Conservation (phyloP, 805 yeast species). For the Maudiozyma barnettii region DNA sequence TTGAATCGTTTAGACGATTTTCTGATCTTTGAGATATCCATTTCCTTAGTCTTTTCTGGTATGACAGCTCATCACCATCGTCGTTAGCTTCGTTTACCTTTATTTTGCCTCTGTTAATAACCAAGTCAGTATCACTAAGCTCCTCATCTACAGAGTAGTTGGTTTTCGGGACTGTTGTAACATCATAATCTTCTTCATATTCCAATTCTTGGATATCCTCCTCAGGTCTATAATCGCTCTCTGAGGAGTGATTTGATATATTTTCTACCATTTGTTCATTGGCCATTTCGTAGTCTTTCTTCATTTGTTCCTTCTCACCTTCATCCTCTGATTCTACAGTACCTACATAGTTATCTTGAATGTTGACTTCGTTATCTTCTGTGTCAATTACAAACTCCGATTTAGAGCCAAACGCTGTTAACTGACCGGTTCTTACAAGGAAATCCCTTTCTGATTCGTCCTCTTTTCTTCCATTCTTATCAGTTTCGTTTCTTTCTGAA, state of each 20-base stretch:
- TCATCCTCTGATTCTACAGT: background rate
- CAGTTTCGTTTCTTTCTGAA: conserved; percentile 7
- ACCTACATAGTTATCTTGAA: background rate
- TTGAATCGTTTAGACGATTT: conserved; percentile 23
- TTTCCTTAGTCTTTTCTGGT: conserved; percentile 45
- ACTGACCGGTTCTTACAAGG: conserved; percentile 79
- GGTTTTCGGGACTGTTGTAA: no score
- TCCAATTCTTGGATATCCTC: conserved; percentile 19
- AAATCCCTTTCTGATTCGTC: conserved; percentile 77
- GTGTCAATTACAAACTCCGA: conserved; percentile 37
- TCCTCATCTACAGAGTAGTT: background rate
- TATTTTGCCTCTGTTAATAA: conserved; percentile 10
- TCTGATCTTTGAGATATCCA: conserved; percentile 52
- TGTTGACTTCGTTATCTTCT: background rate
- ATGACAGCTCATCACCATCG: conserved; percentile 71
- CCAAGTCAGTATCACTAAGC: conserved; percentile 6
- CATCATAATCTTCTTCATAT: conserved; percentile 9
- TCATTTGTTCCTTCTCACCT: background rate
- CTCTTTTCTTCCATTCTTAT: conserved; percentile 36
- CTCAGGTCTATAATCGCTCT: conserved; percentile 1
- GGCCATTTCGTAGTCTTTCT: conserved; percentile 7
- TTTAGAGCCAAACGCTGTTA: conserved; percentile 83
- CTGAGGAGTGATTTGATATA: conserved; percentile 9
- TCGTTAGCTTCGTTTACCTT: conserved; percentile 36
- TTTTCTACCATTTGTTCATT: conserved; percentile 18